Conservation (phyloP, 1,139 yeast genomes). For the Saccharomyces hybrid region DNA sequence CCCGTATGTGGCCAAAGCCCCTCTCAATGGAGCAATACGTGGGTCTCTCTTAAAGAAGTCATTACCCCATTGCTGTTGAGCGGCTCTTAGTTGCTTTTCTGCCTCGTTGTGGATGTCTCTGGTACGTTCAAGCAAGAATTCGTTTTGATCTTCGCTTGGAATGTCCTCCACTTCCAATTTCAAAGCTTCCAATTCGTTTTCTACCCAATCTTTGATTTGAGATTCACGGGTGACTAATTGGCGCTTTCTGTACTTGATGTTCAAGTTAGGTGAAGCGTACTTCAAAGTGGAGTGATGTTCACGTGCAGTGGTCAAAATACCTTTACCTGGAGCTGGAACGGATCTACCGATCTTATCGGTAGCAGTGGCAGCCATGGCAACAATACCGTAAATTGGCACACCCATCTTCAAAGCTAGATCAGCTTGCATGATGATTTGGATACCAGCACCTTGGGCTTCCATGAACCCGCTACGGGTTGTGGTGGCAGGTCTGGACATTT, state of each 20-base stretch:
- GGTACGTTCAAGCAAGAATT: conserved; percentile 70
- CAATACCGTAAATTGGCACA: conserved; percentile 94
- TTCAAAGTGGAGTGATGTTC: conserved; percentile 82
- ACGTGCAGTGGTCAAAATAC: conserved; percentile 95
- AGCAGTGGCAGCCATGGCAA: conserved; percentile 93
- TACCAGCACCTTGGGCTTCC: conserved; percentile 99
- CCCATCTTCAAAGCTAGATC: conserved; percentile 94
- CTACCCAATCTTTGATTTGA: conserved; percentile 82
- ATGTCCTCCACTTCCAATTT: conserved; percentile 61
- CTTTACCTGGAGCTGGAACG: conserved; percentile 99
- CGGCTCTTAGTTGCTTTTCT: conserved; percentile 74
- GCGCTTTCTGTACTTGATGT: conserved; percentile 88
- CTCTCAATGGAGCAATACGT: conserved; percentile 93
- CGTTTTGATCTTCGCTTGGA: conserved; percentile 40
- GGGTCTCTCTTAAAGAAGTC: conserved; percentile 87
- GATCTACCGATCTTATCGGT: conserved; percentile 98
- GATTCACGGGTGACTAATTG: conserved; percentile 73
- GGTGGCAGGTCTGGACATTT: conserved; percentile 98
- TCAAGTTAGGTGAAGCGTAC: conserved; percentile 73
- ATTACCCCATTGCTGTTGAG: conserved; percentile 93
- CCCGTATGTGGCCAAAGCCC: conserved; percentile 89
- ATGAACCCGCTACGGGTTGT: conserved; percentile 94
- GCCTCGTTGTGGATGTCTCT: conserved; percentile 86
- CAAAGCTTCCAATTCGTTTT: conserved; percentile 64
- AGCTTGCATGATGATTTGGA: conserved; percentile 92